A percentile compares a stretch with the other conserved stretches of the same genome.
phyloP scores from a whole-genome alignment of 306 rosid species.

The Medicago arabica region DNA sequence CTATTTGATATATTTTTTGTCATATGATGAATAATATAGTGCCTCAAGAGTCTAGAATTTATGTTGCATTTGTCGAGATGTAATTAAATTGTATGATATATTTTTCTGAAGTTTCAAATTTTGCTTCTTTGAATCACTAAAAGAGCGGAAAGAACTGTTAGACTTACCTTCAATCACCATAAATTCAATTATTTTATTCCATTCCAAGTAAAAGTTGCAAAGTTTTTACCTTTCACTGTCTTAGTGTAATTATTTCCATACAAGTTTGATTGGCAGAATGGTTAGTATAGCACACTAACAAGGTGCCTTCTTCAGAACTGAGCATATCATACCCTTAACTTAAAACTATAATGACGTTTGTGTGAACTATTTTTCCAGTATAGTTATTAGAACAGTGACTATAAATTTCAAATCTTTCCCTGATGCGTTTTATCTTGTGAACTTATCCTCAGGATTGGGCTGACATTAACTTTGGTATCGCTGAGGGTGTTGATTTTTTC shows the following conservation, averaged over 20 bases:
- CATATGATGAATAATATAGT: no score
- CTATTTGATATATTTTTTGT: no score
- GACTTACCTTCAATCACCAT: neutral
- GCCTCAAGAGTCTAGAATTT: no score
- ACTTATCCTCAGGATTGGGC: conserved; percentile 76
- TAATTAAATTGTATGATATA: no score
- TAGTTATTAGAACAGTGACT: conserved; percentile 19
- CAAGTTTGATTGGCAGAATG: conserved; percentile 1
- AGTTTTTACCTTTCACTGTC: neutral
- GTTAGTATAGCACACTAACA: neutral
- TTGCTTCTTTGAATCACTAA: neutral
- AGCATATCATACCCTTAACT: neutral
- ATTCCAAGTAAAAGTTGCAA: neutral
- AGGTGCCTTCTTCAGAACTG: neutral
- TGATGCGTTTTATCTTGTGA: conserved; percentile 19
- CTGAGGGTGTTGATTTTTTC: conserved; percentile 75
- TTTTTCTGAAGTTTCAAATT: no score
- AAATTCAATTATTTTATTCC: no score
- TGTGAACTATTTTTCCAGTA: neutral
- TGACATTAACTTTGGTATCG: conserved; percentile 77
- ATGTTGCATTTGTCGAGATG: no score
- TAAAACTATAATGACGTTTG: conserved; percentile 5
- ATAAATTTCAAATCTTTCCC: neutral
- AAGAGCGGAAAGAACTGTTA: neutral
- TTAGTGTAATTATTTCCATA: neutral